Base-by-base conservation (phyloP, 2,329 filamentous ascomycete genomes). In the Graphilbum ipis-grandicollis region DNA sequence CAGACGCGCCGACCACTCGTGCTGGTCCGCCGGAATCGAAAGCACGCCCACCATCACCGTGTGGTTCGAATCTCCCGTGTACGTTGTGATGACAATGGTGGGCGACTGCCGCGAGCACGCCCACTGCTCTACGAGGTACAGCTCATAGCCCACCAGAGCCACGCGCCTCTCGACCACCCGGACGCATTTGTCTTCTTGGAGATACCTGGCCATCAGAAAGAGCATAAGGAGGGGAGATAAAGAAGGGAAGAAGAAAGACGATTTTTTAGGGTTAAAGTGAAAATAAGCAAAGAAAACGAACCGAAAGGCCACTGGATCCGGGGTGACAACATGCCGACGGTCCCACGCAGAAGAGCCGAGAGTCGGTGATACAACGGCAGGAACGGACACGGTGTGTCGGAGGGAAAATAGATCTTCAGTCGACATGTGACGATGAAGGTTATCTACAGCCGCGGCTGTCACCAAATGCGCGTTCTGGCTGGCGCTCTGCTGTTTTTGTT, bases 61-160 rank as follows among this genome's bases (percentile, higher is more conserved):
- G 1, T 93, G 80, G 25, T 74, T 75, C 25, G 73, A 66, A 48
- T 94, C 85, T 38, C 88, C 90, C 0, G 88, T 96, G 51, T 90
- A 94, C 3, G 86, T 93, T 31, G 80, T 81, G 45, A 96, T 92
- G 35, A 93, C 72, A 44, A 93, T 81, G 14, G 88, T 94, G 1
- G 88, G 88, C 43, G 92, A 84, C 39, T 75, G 70, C 36, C 90
- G 75, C 12, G 88, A 94, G 56, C 86, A 94, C 6, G 84, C 84
- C 90, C 90, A 98, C 64, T 98, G 90, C 55, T 96, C 90, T 45
- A 96, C 84, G 14, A 96, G 60, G 56, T 96, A 96, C 43, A 88
- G 66, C 55, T 96, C 86, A 57, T 94, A 96, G 45, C 88, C 88
- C 42, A 71, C 61, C 6, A 98, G 66, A 35, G 69, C 62, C 35